These are phyloP conservation scores for Botrytis tulipae DNA, from an alignment of 2,329 filamentous ascomycete species.

Conservation along the genomic window DNA sequence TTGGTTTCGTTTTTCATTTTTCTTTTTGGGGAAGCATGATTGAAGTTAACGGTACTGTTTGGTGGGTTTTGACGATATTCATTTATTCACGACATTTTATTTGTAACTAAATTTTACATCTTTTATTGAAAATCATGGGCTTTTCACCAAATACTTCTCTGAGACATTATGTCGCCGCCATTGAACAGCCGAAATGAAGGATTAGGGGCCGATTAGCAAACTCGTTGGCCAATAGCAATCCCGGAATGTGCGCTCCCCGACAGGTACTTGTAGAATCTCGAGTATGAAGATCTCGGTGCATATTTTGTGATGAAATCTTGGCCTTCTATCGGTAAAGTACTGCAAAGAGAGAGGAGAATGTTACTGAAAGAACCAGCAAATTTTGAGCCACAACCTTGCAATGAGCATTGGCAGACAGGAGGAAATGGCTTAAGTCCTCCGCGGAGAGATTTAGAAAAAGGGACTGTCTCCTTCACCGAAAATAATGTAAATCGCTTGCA, in stretches of 20 bases:
- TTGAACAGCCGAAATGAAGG: neutral
- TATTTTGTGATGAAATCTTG: neutral
- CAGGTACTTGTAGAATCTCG: neutral
- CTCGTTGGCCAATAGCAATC: neutral
- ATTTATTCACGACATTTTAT: neutral
- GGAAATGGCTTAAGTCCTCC: neutral
- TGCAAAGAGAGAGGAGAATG: neutral
- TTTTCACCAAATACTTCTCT: neutral
- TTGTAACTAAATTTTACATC: neutral
- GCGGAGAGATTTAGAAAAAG: fast-evolving
- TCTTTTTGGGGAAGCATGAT: neutral
- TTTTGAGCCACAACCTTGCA: neutral
- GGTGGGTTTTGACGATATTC: neutral
- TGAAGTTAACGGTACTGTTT: neutral
- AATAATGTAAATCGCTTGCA: neutral
- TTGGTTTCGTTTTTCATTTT: neutral
- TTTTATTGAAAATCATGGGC: too few relatives aligned
- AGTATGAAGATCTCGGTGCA: neutral
- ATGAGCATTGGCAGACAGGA: neutral
- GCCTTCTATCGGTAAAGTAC: neutral
- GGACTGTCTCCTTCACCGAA: fast-evolving
- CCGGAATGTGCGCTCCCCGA: neutral
- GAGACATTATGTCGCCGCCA: neutral
- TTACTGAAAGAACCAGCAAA: neutral
- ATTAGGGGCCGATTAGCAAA: neutral